A percentile compares a stretch with the other conserved stretches of the same genome.
Evolutionary conservation across 192 early-diverging fungal species (phyloP).

Genomic region (Allomyces javanicus): DNA sequence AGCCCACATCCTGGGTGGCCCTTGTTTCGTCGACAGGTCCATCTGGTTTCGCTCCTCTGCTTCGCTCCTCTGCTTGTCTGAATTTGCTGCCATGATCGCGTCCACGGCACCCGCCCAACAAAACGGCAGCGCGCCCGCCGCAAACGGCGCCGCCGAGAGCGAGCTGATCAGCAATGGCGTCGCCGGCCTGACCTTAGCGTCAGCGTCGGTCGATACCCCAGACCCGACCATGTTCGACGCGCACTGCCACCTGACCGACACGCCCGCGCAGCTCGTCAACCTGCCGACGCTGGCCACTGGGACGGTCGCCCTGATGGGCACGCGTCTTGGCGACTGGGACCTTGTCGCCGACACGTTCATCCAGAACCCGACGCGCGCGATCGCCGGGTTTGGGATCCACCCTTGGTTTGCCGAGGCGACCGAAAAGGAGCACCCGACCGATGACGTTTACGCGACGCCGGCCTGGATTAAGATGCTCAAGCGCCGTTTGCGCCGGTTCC

Average conservation of each 20-base stretch:
- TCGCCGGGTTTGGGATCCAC: background rate
- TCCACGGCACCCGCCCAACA: too few species aligned
- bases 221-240: background rate
- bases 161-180: too few species aligned
- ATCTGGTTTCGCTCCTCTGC: too few species aligned
- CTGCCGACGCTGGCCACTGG: background rate
- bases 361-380: background rate
- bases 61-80: too few species aligned
- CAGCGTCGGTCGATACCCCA: too few species aligned
- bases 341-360: background rate
- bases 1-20: too few species aligned
- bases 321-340: background rate
- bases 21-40: too few species aligned
- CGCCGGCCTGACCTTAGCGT: too few species aligned
- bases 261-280: background rate
- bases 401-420: background rate
- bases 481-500: conserved; percentile 14
- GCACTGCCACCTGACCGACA: background rate
- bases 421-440: background rate
- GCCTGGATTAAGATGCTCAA: conserved; percentile 13
- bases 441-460: background rate
- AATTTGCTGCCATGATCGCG: too few species aligned
- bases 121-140: too few species aligned
- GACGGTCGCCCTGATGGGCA: background rate
- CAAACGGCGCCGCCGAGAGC: too few species aligned